Percentiles rank a stretch among this genome's conserved stretches.
Conservation (phyloP, 306 rosid species). For the Quercus agrifolia region DNA sequence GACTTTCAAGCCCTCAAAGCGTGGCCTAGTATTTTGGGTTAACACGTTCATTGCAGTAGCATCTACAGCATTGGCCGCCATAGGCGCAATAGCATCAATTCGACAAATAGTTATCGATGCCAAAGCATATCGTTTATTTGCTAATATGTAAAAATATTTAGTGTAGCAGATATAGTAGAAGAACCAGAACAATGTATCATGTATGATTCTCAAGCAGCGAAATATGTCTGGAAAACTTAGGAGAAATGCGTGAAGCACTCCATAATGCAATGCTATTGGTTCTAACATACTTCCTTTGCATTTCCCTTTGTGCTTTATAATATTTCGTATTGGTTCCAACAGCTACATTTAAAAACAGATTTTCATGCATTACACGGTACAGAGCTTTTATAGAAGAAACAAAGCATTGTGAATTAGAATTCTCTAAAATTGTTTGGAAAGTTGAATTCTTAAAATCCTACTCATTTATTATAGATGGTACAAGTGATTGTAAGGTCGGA, state of each 20-base stretch:
- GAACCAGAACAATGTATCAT: not conserved
- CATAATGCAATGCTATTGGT: not conserved
- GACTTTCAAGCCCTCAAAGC: constrained; percentile 76
- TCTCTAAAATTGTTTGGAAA: too few relatives aligned
- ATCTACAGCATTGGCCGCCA: constrained; percentile 43
- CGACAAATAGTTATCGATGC: constrained; percentile 75
- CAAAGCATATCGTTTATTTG: constrained; percentile 54
- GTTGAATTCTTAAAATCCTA: too few relatives aligned
- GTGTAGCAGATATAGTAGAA: not conserved
- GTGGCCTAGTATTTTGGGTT: constrained; percentile 47
- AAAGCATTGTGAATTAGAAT: too few relatives aligned
- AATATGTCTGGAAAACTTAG: not conserved
- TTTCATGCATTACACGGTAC: too few relatives aligned
- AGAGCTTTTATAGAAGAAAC: too few relatives aligned
- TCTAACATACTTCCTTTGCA: not conserved
- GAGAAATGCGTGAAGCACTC: not conserved
- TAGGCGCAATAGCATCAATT: constrained; percentile 74
- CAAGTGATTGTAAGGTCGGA: too few relatives aligned
- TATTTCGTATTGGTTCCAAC: not conserved
- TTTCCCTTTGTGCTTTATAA: not conserved
- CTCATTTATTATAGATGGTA: too few relatives aligned
- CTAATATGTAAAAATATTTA: constrained; percentile 35
- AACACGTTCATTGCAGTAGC: constrained; percentile 52
- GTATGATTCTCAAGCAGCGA: not conserved
- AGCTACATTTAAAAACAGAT: too few relatives aligned